phyloP scores from a whole-genome alignment of 2,329 filamentous ascomycete genomes.

The Monilinia polystroma region DNA sequence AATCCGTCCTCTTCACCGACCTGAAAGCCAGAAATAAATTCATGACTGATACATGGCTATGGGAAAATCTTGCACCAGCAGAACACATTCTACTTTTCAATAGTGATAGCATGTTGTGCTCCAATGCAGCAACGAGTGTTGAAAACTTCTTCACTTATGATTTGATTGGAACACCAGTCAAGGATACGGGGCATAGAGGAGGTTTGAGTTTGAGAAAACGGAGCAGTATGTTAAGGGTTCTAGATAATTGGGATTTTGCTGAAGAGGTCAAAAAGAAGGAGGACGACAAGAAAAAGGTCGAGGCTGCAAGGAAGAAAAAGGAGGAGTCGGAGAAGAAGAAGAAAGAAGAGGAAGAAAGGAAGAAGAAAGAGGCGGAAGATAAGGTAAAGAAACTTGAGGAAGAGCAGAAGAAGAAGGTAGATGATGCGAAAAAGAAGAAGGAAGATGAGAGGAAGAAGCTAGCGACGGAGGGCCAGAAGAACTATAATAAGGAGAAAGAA shows the following conservation, averaged over 20 bases:
- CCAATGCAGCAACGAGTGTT: slow-evolving; percentile 39
- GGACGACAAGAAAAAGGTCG: not conserved
- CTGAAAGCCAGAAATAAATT: slow-evolving; percentile 36
- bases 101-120: slow-evolving; percentile 42
- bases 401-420: not conserved
- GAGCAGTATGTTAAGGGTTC: slow-evolving; percentile 39
- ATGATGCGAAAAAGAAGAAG: slow-evolving; percentile 26
- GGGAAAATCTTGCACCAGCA: slow-evolving; percentile 38
- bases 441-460: not conserved
- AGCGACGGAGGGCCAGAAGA: not conserved
- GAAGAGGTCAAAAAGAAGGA: slow-evolving; percentile 27
- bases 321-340: slow-evolving; percentile 2
- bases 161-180: slow-evolving; percentile 42
- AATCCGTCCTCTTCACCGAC: slow-evolving; percentile 41
- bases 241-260: slow-evolving; percentile 35
- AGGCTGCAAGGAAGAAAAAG: not conserved
- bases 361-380: slow-evolving; percentile 33
- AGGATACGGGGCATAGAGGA: slow-evolving; percentile 40
- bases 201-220: slow-evolving; percentile 44
- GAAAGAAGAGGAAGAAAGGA: not conserved
- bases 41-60: slow-evolving; percentile 40
- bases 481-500: not conserved
- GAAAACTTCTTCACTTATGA: slow-evolving; percentile 42
- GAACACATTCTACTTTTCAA: slow-evolving; percentile 42
- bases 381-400: slow-evolving; percentile 23